These are phyloP conservation scores for Diaporthe ampelina DNA, from an alignment of 2,329 filamentous ascomycete genomes.

Conservation along the genomic window DNA sequence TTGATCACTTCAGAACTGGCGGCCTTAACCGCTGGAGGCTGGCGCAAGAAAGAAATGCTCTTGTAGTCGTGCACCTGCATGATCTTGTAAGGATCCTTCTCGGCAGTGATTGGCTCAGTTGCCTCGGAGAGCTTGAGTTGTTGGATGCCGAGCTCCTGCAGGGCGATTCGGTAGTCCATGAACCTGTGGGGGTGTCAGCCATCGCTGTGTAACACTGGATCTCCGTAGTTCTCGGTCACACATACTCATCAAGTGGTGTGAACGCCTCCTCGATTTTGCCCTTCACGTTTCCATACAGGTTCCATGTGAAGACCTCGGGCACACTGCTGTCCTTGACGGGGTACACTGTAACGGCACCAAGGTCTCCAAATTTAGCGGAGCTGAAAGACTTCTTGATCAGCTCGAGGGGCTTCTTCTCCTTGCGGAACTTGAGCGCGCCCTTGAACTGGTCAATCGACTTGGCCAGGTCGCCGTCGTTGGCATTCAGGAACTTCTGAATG, in stretches of 20 bases:
- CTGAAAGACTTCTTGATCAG: slow-evolving; percentile 76
- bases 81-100: slow-evolving; percentile 88
- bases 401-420: slow-evolving; percentile 78
- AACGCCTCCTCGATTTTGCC: slow-evolving; percentile 84
- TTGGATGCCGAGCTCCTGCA: slow-evolving; percentile 80
- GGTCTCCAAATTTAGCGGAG: slow-evolving; percentile 77
- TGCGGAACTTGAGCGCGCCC: slow-evolving; percentile 87
- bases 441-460: slow-evolving; percentile 84
- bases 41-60: slow-evolving; percentile 86
- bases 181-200: slow-evolving; percentile 69
- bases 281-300: slow-evolving; percentile 92
- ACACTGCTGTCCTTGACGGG: slow-evolving; percentile 57
- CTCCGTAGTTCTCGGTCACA: slow-evolving; percentile 41
- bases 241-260: slow-evolving; percentile 84
- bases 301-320: slow-evolving; percentile 84
- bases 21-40: slow-evolving; percentile 81
- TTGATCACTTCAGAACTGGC: slow-evolving; percentile 86
- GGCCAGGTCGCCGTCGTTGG: slow-evolving; percentile 82
- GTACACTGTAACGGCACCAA: slow-evolving; percentile 87
- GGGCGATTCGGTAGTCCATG: slow-evolving; percentile 87
- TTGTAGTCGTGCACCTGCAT: slow-evolving; percentile 95
- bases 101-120: slow-evolving; percentile 79
- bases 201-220: neutral
- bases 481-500: slow-evolving; percentile 93
- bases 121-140: slow-evolving; percentile 80